A percentile compares a stretch with the other conserved stretches of the same genome.
These are phyloP conservation scores for Elongisporangium prolatum DNA, from an alignment of 352 stramenopile species.

Conservation along the genomic window DNA sequence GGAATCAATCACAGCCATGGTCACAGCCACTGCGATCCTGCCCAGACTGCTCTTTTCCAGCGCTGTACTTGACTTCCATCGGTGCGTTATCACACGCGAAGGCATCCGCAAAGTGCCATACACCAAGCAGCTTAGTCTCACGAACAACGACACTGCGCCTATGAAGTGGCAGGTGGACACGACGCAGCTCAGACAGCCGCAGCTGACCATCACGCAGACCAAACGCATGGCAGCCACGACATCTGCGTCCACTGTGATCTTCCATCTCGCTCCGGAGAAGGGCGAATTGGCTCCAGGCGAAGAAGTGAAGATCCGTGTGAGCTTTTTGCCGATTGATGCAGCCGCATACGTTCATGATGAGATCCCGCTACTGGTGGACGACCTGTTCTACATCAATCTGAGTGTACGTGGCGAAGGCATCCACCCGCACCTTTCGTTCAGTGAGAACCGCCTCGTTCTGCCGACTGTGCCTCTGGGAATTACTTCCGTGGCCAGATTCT, in stretches of 20 bases:
- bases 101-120: slow-evolving; percentile 85
- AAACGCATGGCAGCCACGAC: slow-evolving; percentile 25
- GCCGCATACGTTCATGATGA: slow-evolving; percentile 78
- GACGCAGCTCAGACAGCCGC: slow-evolving; percentile 9
- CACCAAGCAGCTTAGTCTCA: slow-evolving; percentile 71
- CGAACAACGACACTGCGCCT: slow-evolving; percentile 53
- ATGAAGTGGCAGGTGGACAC: slow-evolving; percentile 84
- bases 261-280: slow-evolving; percentile 74
- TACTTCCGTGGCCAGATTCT: slow-evolving; percentile 50
- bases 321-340: slow-evolving; percentile 78
- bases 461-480: slow-evolving; percentile 89
- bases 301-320: slow-evolving; percentile 73
- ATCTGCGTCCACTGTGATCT: slow-evolving; percentile 49
- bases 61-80: slow-evolving; percentile 76
- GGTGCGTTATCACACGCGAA: slow-evolving; percentile 83
- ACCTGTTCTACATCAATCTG: slow-evolving; percentile 80
- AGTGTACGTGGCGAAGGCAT: slow-evolving; percentile 80
- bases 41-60: slow-evolving; percentile 71
- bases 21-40: slow-evolving; percentile 47
- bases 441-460: slow-evolving; percentile 74
- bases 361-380: slow-evolving; percentile 64
- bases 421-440: slow-evolving; percentile 91
- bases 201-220: slow-evolving; percentile 4
- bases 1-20: slow-evolving; percentile 26
- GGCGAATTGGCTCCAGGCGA: slow-evolving; percentile 80